Percentiles rank a stretch among this genome's conserved stretches.
These are phyloP conservation scores for Protea cynaroides DNA, from an alignment of 164 flowering plant genomes.

Conservation along the genomic window DNA sequence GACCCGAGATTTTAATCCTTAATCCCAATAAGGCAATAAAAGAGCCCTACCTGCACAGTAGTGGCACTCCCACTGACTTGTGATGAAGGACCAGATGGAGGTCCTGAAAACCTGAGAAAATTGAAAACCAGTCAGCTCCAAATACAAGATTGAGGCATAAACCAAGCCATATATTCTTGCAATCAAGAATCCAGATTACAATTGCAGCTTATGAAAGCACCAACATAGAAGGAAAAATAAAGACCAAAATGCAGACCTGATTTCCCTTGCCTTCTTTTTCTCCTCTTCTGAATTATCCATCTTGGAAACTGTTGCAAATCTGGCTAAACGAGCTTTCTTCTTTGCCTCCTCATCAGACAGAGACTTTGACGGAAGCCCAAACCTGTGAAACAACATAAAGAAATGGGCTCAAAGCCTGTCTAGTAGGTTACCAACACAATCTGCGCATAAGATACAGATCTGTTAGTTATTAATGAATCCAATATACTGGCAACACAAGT, in stretches of 20 bases:
- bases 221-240: not conserved
- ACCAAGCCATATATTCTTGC: not conserved
- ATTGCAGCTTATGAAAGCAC: not conserved
- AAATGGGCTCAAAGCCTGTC: conserved; percentile 10
- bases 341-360: conserved; percentile 61
- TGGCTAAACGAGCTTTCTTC: conserved; percentile 85
- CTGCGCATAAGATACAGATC: conserved; percentile 7
- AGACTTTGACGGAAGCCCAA: conserved; percentile 49
- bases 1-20: no score
- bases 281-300: conserved; percentile 67
- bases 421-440: conserved; percentile 7
- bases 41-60: conserved; percentile 26
- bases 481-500: not conserved
- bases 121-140: not conserved
- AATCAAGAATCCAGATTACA: no score
- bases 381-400: conserved; percentile 35
- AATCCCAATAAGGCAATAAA: not conserved
- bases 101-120: conserved; percentile 41
- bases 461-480: not conserved
- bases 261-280: conserved; percentile 80
- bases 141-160: not conserved
- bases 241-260: conserved; percentile 41
- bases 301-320: conserved; percentile 52
- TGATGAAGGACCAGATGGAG: conserved; percentile 25
- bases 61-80: conserved; percentile 38